phyloP scores from a whole-genome alignment of 2,329 filamentous ascomycete genomes.

The Scedosporium dehoogii region DNA sequence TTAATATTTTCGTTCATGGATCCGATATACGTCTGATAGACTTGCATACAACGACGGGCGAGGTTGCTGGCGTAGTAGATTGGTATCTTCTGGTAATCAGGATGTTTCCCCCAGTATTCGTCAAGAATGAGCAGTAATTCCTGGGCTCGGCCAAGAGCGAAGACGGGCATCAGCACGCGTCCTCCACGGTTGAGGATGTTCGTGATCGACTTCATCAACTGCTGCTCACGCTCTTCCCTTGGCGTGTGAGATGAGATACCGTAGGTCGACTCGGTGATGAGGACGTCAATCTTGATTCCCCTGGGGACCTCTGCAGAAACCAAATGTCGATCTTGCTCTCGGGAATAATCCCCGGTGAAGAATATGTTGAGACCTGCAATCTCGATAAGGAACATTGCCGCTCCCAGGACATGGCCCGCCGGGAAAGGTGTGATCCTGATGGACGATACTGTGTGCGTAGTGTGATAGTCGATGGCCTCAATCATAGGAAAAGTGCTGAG shows the following conservation, averaged over 20 bases:
- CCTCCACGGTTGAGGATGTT: constrained; percentile 84
- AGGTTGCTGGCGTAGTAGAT: constrained; percentile 98
- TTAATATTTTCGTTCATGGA: constrained; percentile 99
- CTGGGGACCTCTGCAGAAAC: constrained; percentile 87
- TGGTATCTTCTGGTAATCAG: constrained; percentile 78
- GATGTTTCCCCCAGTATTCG: constrained; percentile 89
- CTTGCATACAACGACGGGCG: constrained; percentile 93
- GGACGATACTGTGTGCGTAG: constrained; percentile 91
- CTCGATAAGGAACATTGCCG: constrained; percentile 96
- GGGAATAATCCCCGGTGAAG: constrained; percentile 95
- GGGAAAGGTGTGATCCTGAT: constrained; percentile 96
- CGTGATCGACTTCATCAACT: constrained; percentile 92
- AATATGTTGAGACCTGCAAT: constrained; percentile 95
- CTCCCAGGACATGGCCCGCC: constrained; percentile 93
- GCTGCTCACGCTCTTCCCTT: constrained; percentile 79
- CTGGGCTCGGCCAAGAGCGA: constrained; percentile 86
- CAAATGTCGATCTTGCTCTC: constrained; percentile 90
- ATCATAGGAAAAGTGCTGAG: constrained; percentile 88
- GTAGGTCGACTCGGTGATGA: constrained; percentile 97
- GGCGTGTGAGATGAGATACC: constrained; percentile 92
- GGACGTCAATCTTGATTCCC: constrained; percentile 84
- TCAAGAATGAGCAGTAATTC: constrained; percentile 91
- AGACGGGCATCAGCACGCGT: constrained; percentile 87
- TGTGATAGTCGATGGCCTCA: constrained; percentile 96
- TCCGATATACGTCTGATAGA: constrained; percentile 96